A percentile compares a stretch with the other conserved stretches of the same genome.
These are phyloP conservation scores for Galerina sulciceps DNA, from an alignment of 768 basidiomycete genomes.

Conservation along the genomic window DNA sequence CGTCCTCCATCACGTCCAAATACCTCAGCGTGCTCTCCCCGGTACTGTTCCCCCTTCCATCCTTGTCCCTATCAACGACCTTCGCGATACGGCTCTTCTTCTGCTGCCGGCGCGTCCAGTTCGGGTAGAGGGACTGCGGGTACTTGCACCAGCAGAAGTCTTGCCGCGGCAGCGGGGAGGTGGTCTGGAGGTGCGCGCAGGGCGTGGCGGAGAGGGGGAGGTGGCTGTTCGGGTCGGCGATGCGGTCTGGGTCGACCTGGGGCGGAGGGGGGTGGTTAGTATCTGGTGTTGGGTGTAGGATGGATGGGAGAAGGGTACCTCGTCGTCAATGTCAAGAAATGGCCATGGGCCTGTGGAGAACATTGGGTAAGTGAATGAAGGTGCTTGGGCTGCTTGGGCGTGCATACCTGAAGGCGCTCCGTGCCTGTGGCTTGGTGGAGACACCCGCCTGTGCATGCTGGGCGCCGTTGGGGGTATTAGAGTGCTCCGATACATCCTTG, in stretches of 20 bases:
- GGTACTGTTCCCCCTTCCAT: conserved; percentile 9
- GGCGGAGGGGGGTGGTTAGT: neutral
- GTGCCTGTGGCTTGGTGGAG: conserved; percentile 39
- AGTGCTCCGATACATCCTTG: conserved; percentile 6
- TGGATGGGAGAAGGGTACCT: conserved; percentile 16
- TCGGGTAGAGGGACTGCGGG: conserved; percentile 57
- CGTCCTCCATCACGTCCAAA: conserved; percentile 43
- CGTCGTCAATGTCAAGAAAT: conserved; percentile 37
- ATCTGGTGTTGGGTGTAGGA: neutral
- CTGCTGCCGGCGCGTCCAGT: conserved; percentile 56
- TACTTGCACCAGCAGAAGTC: conserved; percentile 42
- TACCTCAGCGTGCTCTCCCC: conserved; percentile 35
- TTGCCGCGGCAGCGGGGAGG: conserved; percentile 7
- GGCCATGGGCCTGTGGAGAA: conserved; percentile 37
- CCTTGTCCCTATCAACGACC: conserved; percentile 21
- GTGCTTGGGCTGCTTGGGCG: neutral
- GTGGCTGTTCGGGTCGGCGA: conserved; percentile 25
- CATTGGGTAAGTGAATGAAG: neutral
- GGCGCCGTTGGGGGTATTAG: conserved; percentile 1
- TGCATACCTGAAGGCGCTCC: conserved; percentile 44
- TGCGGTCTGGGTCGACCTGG: conserved; percentile 31
- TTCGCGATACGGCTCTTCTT: conserved; percentile 39
- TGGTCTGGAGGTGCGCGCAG: conserved; percentile 27
- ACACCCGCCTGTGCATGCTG: conserved; percentile 28
- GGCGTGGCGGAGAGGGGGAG: conserved; percentile 18